These are phyloP conservation scores for Metschnikowia reukaufii DNA, from an alignment of 805 yeast species.

Conservation along the genomic window DNA sequence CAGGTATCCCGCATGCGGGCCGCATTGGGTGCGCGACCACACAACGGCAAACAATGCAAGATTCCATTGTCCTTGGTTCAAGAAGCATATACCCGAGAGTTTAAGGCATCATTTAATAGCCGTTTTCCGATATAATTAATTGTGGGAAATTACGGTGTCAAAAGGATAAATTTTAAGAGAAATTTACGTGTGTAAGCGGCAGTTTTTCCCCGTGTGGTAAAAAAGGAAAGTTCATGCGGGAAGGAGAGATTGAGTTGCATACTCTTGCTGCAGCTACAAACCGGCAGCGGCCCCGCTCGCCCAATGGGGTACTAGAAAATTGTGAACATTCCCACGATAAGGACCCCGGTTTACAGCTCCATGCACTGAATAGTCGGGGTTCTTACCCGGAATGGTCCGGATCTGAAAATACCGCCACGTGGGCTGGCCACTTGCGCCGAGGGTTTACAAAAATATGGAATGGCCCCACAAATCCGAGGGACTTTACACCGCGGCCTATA, in stretches of 20 bases:
- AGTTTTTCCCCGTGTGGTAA: too few species aligned
- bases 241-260: not conserved
- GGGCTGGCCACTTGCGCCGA: not conserved
- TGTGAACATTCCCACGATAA: not conserved
- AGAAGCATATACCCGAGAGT: too few species aligned
- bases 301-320: not conserved
- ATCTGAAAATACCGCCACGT: not conserved
- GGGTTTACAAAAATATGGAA: slow-evolving; percentile 39
- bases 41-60: not conserved
- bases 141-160: too few species aligned
- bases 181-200: too few species aligned
- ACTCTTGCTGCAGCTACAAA: not conserved
- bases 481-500: slow-evolving; percentile 46
- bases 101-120: too few species aligned
- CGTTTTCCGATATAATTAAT: too few species aligned
- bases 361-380: not conserved
- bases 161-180: too few species aligned
- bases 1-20: not conserved
- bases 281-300: not conserved
- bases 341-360: not conserved
- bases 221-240: not conserved
- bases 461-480: slow-evolving; percentile 55
- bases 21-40: not conserved
- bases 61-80: not conserved
- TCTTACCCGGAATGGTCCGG: not conserved